phyloP scores from a whole-genome alignment of 2,329 filamentous ascomycete species.

The Cercospora zeae-maydis region DNA sequence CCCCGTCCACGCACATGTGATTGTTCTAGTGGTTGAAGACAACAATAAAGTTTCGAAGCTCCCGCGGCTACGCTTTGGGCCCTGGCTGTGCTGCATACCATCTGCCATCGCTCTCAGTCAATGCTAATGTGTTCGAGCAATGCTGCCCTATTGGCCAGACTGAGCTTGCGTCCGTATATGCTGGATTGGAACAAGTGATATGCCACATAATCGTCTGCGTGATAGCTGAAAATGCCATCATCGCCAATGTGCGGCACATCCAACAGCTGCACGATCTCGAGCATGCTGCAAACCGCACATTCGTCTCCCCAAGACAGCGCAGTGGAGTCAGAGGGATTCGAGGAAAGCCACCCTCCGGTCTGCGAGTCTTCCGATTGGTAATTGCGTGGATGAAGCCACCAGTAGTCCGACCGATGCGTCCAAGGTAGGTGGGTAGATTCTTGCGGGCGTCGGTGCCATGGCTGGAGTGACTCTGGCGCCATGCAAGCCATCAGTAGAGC shows the following conservation, averaged over 20 bases:
- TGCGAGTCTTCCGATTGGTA: not conserved
- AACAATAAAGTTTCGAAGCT: not conserved
- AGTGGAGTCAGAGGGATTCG: conserved; percentile 7
- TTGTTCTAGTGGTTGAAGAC: not conserved
- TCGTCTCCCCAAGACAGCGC: not conserved
- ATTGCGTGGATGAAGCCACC: not conserved
- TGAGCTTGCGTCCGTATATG: not conserved
- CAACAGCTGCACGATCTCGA: conserved; percentile 6
- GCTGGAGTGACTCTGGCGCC: not conserved
- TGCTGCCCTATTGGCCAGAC: conserved; percentile 3
- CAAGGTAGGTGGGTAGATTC: not conserved
- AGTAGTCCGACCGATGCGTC: not conserved
- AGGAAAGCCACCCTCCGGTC: not conserved
- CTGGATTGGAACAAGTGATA: conserved; percentile 5
- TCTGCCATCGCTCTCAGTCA: not conserved
- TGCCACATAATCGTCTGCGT: not conserved
- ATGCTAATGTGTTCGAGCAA: conserved; percentile 8
- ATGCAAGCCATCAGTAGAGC: not conserved
- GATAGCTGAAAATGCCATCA: not conserved
- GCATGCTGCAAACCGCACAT: conserved; percentile 6
- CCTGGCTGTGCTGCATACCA: not conserved
- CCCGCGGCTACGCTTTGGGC: not conserved
- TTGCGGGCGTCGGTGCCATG: not conserved
- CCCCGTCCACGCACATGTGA: not conserved
- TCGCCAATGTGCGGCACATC: conserved; percentile 5